Base-by-base conservation (phyloP, 75 land plant species). In the Ceratopteris richardii region DNA sequence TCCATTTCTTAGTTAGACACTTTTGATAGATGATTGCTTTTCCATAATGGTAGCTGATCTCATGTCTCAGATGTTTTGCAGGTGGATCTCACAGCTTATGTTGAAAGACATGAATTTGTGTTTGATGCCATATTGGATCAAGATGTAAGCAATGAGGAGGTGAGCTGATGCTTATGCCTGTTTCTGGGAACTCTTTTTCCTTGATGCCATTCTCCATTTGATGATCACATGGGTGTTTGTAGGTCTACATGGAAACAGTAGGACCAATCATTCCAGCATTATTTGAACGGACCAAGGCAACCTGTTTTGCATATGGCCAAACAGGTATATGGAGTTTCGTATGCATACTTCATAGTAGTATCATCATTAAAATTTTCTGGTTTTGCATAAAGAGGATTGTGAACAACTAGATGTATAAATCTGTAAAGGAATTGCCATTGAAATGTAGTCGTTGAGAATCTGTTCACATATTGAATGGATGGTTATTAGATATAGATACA, bases 251-350 rank as follows among this genome's bases (percentile, higher is more conserved):
- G 43, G 83, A 59, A 22, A 93, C 98, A 3, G 96, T 93, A n/a
- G 85, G 85, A 61, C 98, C 98, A 31, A 93, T 93, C 46, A 84
- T 93, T 47, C 98, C 98, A 22, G 85, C 70, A 20, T 85, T 93
- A 21, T 93, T 93, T 63, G 75, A 89, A 65, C 84, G 87, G 26
- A 89, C 96, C 26, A 93, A 93, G 73, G 98, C 98, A 16, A 93
- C 98, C n/a, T 93, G 98, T 70, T 93, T 93, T 85, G 98, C 98
- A 18, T 93, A 93, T 75, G 98, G 98, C 28, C 98, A 91, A 66
- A 91, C 97, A 80, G 97, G 97, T 75, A 73, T 33, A 31, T 28
- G 21, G 18, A 22, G 23, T 9, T n/a, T 22, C 19, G 7, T 7
- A 10, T 12, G 19, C 53, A 7, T 9, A 17, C 53, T 51, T 51